These are phyloP conservation scores for Xylariaceae sp. DNA, from an alignment of 2,329 filamentous ascomycete species.

Conservation along the genomic window DNA sequence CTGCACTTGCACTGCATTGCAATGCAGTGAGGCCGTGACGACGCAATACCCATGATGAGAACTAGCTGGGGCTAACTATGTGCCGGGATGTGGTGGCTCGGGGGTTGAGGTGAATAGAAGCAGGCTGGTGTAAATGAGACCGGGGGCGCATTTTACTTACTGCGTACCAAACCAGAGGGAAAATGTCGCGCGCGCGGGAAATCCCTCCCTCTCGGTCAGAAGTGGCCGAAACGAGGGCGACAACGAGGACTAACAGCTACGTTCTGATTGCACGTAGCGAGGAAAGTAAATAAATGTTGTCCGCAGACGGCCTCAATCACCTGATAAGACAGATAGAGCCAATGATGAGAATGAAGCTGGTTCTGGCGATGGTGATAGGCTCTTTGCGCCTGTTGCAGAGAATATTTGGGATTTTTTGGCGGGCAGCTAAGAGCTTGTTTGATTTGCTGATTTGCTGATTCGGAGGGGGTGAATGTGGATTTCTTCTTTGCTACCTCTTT, in stretches of 20 bases:
- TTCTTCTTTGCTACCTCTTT: constrained; percentile 30
- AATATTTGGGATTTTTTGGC: constrained; percentile 44
- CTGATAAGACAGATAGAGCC: constrained; percentile 50
- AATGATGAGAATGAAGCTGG: constrained; percentile 49
- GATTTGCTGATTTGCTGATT: constrained; percentile 59
- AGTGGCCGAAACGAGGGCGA: constrained; percentile 20
- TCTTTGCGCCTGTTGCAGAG: constrained; percentile 42
- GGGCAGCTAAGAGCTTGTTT: constrained; percentile 46
- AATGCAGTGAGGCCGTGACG: constrained; percentile 27
- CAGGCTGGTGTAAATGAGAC: constrained; percentile 14
- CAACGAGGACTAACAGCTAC: constrained; percentile 19
- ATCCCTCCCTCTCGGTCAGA: constrained; percentile 12
- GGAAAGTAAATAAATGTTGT: constrained; percentile 40
- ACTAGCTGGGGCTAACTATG: constrained; percentile 28
- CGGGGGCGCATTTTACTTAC: constrained; percentile 28
- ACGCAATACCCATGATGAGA: constrained; percentile 25
- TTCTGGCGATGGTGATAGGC: constrained; percentile 57
- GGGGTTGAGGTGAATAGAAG: constrained; percentile 21
- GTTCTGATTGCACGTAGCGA: constrained; percentile 37
- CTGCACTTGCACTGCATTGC: constrained; percentile 22
- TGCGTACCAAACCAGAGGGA: constrained; percentile 26
- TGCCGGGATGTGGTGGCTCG: constrained; percentile 33
- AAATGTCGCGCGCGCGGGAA: constrained; percentile 26
- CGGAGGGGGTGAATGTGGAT: constrained; percentile 14
- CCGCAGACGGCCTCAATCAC: constrained; percentile 54